A percentile compares a stretch with the other conserved stretches of the same genome.
Evolutionary conservation across 2,329 filamentous ascomycete species (phyloP).

Genomic region (Alternaria sp.): DNA sequence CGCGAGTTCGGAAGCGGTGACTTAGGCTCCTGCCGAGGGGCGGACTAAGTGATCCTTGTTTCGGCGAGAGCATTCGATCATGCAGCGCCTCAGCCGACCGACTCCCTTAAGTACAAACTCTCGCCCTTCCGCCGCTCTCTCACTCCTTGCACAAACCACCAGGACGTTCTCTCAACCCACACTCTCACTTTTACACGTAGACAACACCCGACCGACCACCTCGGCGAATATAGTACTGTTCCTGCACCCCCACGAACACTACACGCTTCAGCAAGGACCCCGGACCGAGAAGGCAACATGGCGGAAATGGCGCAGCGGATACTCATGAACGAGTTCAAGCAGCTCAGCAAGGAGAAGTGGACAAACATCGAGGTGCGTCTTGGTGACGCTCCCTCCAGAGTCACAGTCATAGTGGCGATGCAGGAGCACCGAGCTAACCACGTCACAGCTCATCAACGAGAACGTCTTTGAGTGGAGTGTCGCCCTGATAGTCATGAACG

Average conservation of each 20-base stretch:
- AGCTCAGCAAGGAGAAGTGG: conserved; percentile 89
- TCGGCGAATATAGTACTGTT: conserved; percentile 4
- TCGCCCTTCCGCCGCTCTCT: conserved; percentile 14
- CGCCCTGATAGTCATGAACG: conserved; percentile 89
- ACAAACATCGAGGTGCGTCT: conserved; percentile 78
- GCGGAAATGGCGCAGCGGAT: conserved; percentile 71
- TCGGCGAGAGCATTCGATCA: conserved; percentile 30
- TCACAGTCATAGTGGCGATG: conserved; percentile 12
- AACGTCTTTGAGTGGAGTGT: conserved; percentile 88
- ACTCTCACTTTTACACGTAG: conserved; percentile 4
- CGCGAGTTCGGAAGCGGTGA: conserved; percentile 22
- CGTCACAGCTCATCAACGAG: conserved; percentile 70
- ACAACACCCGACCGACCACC: not conserved
- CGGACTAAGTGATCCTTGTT: conserved; percentile 22
- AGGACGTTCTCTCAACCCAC: not conserved
- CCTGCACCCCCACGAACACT: conserved; percentile 15
- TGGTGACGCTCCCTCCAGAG: not conserved
- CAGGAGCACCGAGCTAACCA: conserved; percentile 31
- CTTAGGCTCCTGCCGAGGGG: conserved; percentile 22
- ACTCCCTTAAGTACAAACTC: conserved; percentile 16
- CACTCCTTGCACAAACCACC: conserved; percentile 1
- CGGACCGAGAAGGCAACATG: conserved; percentile 24
- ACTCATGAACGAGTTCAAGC: conserved; percentile 86
- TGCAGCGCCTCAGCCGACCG: conserved; percentile 14
- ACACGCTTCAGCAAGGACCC: conserved; percentile 4